phyloP scores from a whole-genome alignment of 2,329 filamentous ascomycete genomes.

The Hypoxylon sp. region DNA sequence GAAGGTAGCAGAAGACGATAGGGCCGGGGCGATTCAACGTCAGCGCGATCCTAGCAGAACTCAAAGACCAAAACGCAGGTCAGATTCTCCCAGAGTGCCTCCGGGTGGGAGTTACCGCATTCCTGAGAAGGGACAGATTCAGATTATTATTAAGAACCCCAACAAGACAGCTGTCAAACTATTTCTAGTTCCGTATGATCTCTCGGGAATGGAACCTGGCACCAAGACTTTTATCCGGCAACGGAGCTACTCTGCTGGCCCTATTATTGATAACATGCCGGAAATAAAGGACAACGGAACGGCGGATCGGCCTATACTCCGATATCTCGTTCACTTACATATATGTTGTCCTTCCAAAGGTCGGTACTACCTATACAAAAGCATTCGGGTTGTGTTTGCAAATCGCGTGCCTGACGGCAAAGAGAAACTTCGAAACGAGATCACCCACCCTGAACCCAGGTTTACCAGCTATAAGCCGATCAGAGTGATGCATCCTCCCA shows the following conservation, averaged over 20 bases:
- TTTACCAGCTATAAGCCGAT: conserved; percentile 86
- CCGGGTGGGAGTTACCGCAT: conserved; percentile 94
- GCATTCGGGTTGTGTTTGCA: conserved; percentile 93
- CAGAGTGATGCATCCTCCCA: conserved; percentile 61
- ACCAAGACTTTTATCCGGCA: conserved; percentile 97
- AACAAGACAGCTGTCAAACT: conserved; percentile 98
- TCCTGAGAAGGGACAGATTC: conserved; percentile 90
- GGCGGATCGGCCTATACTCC: conserved; percentile 75
- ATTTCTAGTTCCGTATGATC: conserved; percentile 92
- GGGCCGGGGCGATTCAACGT: conserved; percentile 37
- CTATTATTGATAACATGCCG: conserved; percentile 77
- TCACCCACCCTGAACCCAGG: conserved; percentile 86
- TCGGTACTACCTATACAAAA: conserved; percentile 90
- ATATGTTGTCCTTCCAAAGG: conserved; percentile 89
- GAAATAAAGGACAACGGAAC: conserved; percentile 44
- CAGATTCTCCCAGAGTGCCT: conserved; percentile 72
- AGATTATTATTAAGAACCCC: conserved; percentile 97
- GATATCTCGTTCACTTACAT: conserved; percentile 92
- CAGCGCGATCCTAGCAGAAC: conserved; percentile 49
- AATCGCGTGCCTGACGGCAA: conserved; percentile 96
- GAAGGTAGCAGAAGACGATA: conserved; percentile 49
- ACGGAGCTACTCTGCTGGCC: conserved; percentile 89
- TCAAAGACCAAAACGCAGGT: conserved; percentile 64
- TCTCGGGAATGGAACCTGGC: conserved; percentile 90
- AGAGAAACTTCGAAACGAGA: conserved; percentile 90